Conservation (phyloP, 1,139 yeast genomes). For the Pneumocystis murina region DNA sequence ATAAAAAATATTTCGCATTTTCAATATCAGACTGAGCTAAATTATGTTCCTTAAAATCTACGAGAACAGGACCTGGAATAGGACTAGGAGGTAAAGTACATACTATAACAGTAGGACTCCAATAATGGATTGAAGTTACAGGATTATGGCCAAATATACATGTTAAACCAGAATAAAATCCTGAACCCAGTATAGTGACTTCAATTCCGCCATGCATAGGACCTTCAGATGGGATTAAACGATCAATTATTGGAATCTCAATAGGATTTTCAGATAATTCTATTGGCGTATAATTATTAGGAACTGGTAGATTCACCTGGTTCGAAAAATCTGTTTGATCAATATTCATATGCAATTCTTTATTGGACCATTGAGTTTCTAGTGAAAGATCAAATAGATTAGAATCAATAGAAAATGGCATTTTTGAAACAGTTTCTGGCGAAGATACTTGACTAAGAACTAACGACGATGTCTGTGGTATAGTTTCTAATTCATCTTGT, state of each 20-base stretch:
- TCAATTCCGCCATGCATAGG: slow-evolving; percentile 93
- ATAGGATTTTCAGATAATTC: background rate
- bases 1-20: slow-evolving; percentile 50
- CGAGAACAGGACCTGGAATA: slow-evolving; percentile 80
- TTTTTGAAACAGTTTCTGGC: background rate
- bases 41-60: slow-evolving; percentile 46
- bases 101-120: slow-evolving; percentile 89
- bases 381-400: background rate
- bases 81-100: slow-evolving; percentile 86
- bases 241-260: slow-evolving; percentile 14
- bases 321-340: background rate
- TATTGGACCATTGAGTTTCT: background rate
- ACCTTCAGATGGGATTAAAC: slow-evolving; percentile 89
- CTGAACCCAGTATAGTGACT: slow-evolving; percentile 73
- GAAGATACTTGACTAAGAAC: background rate
- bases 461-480: background rate
- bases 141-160: slow-evolving; percentile 77
- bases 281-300: background rate
- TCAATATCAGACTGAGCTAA: slow-evolving; percentile 11
- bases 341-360: background rate
- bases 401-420: background rate
- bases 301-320: background rate
- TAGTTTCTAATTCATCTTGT: background rate
- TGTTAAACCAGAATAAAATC: slow-evolving; percentile 64
- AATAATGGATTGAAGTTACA: slow-evolving; percentile 82